These are phyloP conservation scores for Musa troglodytarum DNA, from an alignment of 176 grass and related monocot species.

Conservation along the genomic window DNA sequence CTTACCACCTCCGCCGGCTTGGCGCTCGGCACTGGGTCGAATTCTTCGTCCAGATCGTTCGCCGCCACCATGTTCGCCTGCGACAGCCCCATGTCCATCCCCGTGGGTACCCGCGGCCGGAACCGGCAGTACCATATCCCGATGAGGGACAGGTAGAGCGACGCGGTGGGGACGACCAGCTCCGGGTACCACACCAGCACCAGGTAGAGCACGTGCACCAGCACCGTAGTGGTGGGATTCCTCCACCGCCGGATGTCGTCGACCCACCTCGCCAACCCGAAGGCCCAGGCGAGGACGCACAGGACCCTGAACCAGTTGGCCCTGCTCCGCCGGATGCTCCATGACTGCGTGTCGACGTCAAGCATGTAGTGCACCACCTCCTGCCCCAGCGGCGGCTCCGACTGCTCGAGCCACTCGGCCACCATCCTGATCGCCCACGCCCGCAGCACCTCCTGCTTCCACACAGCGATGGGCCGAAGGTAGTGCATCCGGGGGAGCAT, in stretches of 20 bases:
- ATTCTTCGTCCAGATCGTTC: slow-evolving; percentile 95
- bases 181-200: slow-evolving; percentile 96
- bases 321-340: slow-evolving; percentile 92
- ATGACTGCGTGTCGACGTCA: slow-evolving; percentile 66
- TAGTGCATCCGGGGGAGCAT: slow-evolving; percentile 90
- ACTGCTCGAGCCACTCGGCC: slow-evolving; percentile 53
- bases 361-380: slow-evolving; percentile 89
- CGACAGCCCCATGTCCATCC: slow-evolving; percentile 84
- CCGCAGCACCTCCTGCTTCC: slow-evolving; percentile 79
- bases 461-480: slow-evolving; percentile 72
- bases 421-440: slow-evolving; percentile 65
- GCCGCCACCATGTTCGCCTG: slow-evolving; percentile 86
- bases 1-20: slow-evolving; percentile 34
- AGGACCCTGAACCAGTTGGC: slow-evolving; percentile 98
- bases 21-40: slow-evolving; percentile 54
- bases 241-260: slow-evolving; percentile 62
- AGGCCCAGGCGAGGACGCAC: slow-evolving; percentile 92
- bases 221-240: slow-evolving; percentile 58
- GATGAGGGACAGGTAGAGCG: slow-evolving; percentile 85
- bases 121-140: slow-evolving; percentile 90
- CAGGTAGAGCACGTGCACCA: slow-evolving; percentile 84
- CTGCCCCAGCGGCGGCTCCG: slow-evolving; percentile 77
- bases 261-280: slow-evolving; percentile 85
- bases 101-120: slow-evolving; percentile 54
- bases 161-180: slow-evolving; percentile 78